Conservation (phyloP, 1,139 yeast species). For the Suhomyces ambrosiae region DNA sequence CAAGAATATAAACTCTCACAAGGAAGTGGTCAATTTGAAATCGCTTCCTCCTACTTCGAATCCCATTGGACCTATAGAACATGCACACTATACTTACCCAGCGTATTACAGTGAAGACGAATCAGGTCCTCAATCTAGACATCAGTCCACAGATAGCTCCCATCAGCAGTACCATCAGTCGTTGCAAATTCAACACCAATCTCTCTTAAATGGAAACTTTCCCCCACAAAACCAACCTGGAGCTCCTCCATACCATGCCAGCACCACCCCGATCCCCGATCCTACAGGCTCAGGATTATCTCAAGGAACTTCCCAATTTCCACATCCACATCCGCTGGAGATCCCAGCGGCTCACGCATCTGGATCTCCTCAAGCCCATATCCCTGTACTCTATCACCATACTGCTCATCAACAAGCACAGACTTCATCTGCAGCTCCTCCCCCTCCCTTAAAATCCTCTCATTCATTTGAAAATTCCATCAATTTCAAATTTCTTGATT, state of each 20-base stretch:
- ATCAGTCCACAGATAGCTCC: constrained; percentile 9
- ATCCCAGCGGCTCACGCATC: constrained; percentile 5
- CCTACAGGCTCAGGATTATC: constrained; percentile 4
- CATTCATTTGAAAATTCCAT: constrained; percentile 28
- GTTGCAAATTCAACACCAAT: constrained; percentile 13
- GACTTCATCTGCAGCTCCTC: constrained; percentile 12
- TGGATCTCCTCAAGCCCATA: constrained; percentile 4
- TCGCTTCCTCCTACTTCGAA: constrained; percentile 32
- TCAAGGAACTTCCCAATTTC: constrained; percentile 8
- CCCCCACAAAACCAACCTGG: constrained; percentile 5
- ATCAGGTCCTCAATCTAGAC: constrained; percentile 4
- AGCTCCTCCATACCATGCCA: constrained; percentile 2
- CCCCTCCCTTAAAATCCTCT: constrained; percentile 21
- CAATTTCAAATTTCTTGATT: constrained; percentile 40
- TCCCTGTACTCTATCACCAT: constrained; percentile 5
- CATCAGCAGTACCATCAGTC: constrained; percentile 22
- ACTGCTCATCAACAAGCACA: constrained; percentile 5
- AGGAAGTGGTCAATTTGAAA: constrained; percentile 44
- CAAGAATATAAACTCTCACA: constrained; percentile 48
- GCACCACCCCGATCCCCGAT: constrained; percentile 8
- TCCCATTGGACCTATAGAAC: constrained; percentile 21
- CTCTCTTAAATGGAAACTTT: constrained; percentile 4
- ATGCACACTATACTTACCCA: constrained; percentile 7
- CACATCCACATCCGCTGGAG: constrained; percentile 9
- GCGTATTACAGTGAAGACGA: constrained; percentile 10